Base-by-base conservation (phyloP, 805 yeast genomes). In the Wickerhamiella kurtzmanii region DNA sequence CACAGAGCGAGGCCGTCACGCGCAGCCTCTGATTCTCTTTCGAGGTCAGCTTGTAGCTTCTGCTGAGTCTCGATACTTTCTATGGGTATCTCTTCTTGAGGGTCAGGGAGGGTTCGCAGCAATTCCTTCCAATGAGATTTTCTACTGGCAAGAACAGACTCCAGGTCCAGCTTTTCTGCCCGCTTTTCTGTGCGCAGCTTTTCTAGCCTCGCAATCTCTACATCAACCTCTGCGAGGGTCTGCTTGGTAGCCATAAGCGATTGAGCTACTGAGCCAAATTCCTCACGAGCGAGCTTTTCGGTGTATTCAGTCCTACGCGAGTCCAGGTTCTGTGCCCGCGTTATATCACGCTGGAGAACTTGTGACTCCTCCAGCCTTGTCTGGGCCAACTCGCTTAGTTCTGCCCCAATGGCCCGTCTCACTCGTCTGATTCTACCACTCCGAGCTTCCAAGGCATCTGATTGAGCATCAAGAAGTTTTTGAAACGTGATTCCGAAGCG, bases 401-500 rank as follows among this genome's bases (percentile, higher is more conserved):
- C 15, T 19, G 42, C 11, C 22, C 20, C 45, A 32, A 42, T 32
- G 36, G 17, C n/a, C 4, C 38, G 13, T 48, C 54, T 21, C 48
- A 32, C 8, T 45, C 50, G 19, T 35, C 42, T 2, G 52, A 36
- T 4, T 35, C 47, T 13, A n/a, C 46, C 43, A 22, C 48, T 44
- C 13, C 58, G 53, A 2, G 54, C 43, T 44, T 52, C 57, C 1
- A 55, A 50, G 15, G 56, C 54, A 21, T 52, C 54, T 48, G 54
- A 53, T 35, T 55, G 58, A n/a, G 43, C 44, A 18, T 55, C 58
- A 3, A 55, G 43, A 19, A 25, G n/a, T 4, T 22, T 39, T 44
- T 55, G 58, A 13, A 55, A 37, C 25, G 25, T 25, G 25, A 46
- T 46, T 15, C 19, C 19, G 19, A 36, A 36, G 6, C 19, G 6